Conservation (phyloP, 306 rosid species). For the Cucurbita argyrosperma region DNA sequence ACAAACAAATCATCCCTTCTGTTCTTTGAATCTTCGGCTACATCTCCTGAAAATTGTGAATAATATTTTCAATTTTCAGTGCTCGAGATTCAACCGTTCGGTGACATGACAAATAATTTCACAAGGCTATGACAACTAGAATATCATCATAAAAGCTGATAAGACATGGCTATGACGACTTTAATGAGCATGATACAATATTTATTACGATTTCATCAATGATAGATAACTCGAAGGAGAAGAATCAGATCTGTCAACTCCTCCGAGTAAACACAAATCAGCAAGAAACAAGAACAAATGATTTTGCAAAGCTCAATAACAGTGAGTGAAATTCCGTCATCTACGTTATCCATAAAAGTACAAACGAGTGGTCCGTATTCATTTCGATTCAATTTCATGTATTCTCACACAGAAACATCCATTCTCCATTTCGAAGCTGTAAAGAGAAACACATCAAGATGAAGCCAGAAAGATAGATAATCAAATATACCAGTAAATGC, state of each 20-base stretch:
- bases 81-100: not conserved
- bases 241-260: not conserved
- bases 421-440: not conserved
- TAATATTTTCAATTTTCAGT: conserved; percentile 18
- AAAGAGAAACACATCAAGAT: not conserved
- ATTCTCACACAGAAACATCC: not conserved
- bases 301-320: not conserved
- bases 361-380: not conserved
- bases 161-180: too few species aligned
- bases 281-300: not conserved
- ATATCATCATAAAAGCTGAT: not conserved
- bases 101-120: not conserved
- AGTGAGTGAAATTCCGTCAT: not conserved
- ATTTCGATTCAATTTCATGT: not conserved
- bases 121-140: not conserved
- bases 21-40: conserved; percentile 35
- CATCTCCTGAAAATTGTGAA: conserved; percentile 31
- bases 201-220: not conserved
- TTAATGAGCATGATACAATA: not conserved
- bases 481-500: conserved; percentile 24
- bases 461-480: not conserved
- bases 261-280: not conserved
- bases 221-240: not conserved
- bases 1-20: conserved; percentile 40
- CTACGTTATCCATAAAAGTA: not conserved